Base-by-base conservation (phyloP, 495 filamentous ascomycete species). In the Tuber calosporum region DNA sequence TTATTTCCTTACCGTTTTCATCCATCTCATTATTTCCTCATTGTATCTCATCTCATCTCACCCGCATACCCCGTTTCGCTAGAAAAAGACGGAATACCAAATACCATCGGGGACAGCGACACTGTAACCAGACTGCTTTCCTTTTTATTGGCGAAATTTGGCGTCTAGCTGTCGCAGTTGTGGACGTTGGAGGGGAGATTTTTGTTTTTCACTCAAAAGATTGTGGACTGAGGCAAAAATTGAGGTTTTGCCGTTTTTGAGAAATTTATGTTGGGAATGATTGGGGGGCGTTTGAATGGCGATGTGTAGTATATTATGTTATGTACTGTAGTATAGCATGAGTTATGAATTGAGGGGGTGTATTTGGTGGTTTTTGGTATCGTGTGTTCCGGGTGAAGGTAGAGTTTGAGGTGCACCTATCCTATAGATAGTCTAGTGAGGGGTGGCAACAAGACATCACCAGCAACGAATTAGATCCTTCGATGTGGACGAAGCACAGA, bases 271-370 rank as follows among this genome's bases (percentile, higher is more conserved):
- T n/a, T 11, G 48, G 30, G 48, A 58, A 58, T 26, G n/a, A 53
- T 53, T 2, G 0, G 48, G 45, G 2, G 19, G 43, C 6, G 19
- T 39, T 39, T 45, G 41, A 4, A 17, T 45, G 45, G 19, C 7
- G 45, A 13, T 58, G 48, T 58, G 48, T 58, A 58, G 48, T 58
- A 58, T 58, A 58, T 45, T 45, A 45, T 30, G n/a, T 58, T 58
- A 58, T 58, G 48, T 58, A 26, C n/a, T 58, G 48, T 58, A 58
- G 48, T 58, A 58, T 58, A 58, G 48, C 48, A 45, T 45, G 8
- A 11, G 22, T 53, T 53, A 53, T 53, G 48, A 58, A 58, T 58
- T 58, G 48, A 58, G 48, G 48, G 48, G 17, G 48, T 58, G 48
- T 58, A 58, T 26, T 26, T 58, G 48, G 2, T 26, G 8, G 22